Base-by-base conservation (phyloP, 345 rosid species). In the Noccaea bulbosa region DNA sequence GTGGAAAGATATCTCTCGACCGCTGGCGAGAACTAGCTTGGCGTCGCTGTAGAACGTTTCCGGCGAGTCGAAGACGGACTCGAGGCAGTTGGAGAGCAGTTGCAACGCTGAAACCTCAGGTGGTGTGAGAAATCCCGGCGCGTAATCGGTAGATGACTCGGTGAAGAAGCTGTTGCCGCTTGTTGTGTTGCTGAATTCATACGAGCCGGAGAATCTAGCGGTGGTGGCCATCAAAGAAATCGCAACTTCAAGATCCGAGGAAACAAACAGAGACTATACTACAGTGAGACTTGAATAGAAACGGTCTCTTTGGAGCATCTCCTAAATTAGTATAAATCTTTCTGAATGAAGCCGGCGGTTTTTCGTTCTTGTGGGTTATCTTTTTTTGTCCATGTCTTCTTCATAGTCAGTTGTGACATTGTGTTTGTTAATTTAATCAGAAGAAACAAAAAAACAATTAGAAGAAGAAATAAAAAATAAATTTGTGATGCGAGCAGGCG, bases 21-120 rank as follows among this genome's bases (percentile, higher is more conserved):
- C 90, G 17, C 63, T 65, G 22, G 84, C 15, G 65, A 83, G 79
- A 62, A 62, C 75, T 30, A 92, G 83, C 63, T 77, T 85, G 15
- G 93, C 92, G 67, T 92, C 98, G 7, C 90, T 72, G 72, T 75
- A 92, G 78, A 81, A 81, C 20, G 74, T 79, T 37, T 80, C 88
- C 7, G 79, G 65, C 17, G 90, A 84, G 3, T 80, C 78, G 50
- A 93, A 80, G 39, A 83, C 49, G 8, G 87, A 79, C 12, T 83
- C 88, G 2, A 93, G 84, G 79, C 71, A 75, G 49, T 22, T 71
- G 11, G 96, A 89, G 44, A 92, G 87, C 11, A 77, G 81, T 6
- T 74, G 81, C 47, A 92, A 81, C 60, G 89, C 72, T 0, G 79
- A 24, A 14, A 79, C 11, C 39, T 84, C 74, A 5, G 68, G 30